A percentile compares a stretch with the other conserved stretches of the same genome.
phyloP scores from a whole-genome alignment of 129 eudicot species.

The Arctium minus region DNA sequence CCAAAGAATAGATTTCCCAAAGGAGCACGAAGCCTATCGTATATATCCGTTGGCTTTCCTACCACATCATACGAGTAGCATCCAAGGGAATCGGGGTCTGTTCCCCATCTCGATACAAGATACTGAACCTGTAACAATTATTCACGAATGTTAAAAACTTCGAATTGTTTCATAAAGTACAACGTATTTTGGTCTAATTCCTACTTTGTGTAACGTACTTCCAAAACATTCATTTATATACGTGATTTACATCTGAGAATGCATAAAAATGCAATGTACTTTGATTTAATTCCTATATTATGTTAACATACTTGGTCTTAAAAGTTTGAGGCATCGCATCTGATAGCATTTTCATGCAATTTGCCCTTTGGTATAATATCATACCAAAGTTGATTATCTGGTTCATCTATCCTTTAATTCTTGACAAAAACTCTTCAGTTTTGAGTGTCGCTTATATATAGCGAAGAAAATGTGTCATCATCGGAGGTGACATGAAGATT shows the following conservation, averaged over 20 bases:
- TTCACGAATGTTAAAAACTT: neutral
- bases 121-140: conserved; percentile 62
- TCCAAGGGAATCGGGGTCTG: conserved; percentile 75
- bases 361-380: neutral
- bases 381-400: too few species aligned
- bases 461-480: neutral
- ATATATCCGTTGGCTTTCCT: conserved; percentile 73
- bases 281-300: neutral
- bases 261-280: neutral
- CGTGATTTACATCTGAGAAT: neutral
- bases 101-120: conserved; percentile 89
- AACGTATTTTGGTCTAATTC: too few species aligned
- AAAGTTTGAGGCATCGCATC: too few species aligned
- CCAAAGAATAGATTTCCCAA: conserved; percentile 85
- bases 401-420: too few species aligned
- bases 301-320: too few species aligned
- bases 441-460: neutral
- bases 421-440: neutral
- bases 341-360: neutral
- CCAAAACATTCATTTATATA: too few species aligned
- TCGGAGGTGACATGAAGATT: too few species aligned
- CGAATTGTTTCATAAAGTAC: too few species aligned
- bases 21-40: conserved; percentile 87
- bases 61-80: conserved; percentile 94
- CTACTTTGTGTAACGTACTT: too few species aligned